A percentile compares a stretch with the other conserved stretches of the same genome.
Conservation (phyloP, 2,329 filamentous ascomycete genomes). For the Cytospora piceicola region DNA sequence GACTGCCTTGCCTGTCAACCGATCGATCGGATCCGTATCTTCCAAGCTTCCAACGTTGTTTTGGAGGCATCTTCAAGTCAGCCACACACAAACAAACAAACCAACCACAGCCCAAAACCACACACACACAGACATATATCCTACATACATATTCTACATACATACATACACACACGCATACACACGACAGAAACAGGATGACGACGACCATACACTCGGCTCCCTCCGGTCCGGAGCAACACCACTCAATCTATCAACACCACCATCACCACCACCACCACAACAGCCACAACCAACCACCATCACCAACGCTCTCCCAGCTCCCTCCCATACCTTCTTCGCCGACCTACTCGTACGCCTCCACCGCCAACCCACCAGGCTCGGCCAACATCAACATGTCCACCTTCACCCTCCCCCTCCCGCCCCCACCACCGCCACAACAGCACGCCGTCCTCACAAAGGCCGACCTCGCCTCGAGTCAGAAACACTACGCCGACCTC, state of each 20-base stretch:
- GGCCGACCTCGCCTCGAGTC: slow-evolving; percentile 65
- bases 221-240: slow-evolving; percentile 3
- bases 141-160: no score
- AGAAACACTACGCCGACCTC: slow-evolving; percentile 65
- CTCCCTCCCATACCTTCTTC: slow-evolving; percentile 65
- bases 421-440: slow-evolving; percentile 65
- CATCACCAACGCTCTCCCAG: slow-evolving; percentile 58
- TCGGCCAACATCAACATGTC: slow-evolving; percentile 43
- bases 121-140: no score
- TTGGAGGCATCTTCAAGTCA: no score
- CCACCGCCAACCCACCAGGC: slow-evolving; percentile 58
- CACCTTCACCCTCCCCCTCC: slow-evolving; percentile 59
- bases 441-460: slow-evolving; percentile 64
- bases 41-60: no score
- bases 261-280: slow-evolving; percentile 23
- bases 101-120: no score
- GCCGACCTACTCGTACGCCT: slow-evolving; percentile 64
- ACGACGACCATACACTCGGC: neutral
- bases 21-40: no score
- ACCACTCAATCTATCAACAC: neutral
- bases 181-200: neutral
- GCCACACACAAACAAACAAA: no score
- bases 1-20: no score
- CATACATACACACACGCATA: no score
- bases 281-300: slow-evolving; percentile 34